A percentile compares a stretch with the other conserved stretches of the same genome.
Conservation (phyloP, 768 basidiomycete genomes). For the Paxillus ammoniavirescens region DNA sequence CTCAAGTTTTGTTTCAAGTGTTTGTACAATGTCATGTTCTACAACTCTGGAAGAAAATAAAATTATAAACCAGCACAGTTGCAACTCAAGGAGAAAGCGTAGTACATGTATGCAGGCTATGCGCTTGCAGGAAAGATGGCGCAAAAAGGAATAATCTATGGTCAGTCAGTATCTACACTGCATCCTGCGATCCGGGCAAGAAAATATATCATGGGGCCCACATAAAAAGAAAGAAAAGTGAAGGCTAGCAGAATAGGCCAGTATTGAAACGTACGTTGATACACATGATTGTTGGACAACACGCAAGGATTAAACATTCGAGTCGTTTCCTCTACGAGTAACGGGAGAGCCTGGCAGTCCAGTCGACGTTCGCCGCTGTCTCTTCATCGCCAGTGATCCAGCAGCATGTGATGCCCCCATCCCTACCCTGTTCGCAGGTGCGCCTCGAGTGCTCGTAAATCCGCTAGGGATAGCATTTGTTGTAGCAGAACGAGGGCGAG, state of each 20-base stretch:
- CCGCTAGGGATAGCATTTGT: constrained; percentile 56
- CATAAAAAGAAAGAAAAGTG: constrained; percentile 5
- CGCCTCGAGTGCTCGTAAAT: constrained; percentile 39
- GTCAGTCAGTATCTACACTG: constrained; percentile 27
- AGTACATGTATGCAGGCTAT: constrained; percentile 16
- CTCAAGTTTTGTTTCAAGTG: neutral
- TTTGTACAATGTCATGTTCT: constrained; percentile 27
- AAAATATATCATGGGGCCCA: constrained; percentile 31
- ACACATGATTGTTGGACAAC: neutral
- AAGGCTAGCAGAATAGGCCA: neutral
- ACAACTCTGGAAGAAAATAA: constrained; percentile 28
- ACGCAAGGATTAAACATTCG: constrained; percentile 12
- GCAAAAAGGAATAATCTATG: constrained; percentile 34
- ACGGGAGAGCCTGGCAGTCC: constrained; percentile 42
- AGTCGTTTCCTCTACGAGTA: constrained; percentile 29
- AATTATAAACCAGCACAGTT: constrained; percentile 30
- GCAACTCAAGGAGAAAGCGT: constrained; percentile 12
- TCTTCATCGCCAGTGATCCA: constrained; percentile 55
- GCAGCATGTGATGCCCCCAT: constrained; percentile 19
- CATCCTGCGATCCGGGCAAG: constrained; percentile 34
- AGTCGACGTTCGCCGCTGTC: constrained; percentile 77
- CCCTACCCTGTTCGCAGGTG: constrained; percentile 29
- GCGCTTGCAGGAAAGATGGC: constrained; percentile 2
- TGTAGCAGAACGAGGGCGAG: constrained; percentile 69
- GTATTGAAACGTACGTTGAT: constrained; percentile 16